Conservation (phyloP, 768 basidiomycete genomes). For the Leucocoprinus birnbaumii region DNA sequence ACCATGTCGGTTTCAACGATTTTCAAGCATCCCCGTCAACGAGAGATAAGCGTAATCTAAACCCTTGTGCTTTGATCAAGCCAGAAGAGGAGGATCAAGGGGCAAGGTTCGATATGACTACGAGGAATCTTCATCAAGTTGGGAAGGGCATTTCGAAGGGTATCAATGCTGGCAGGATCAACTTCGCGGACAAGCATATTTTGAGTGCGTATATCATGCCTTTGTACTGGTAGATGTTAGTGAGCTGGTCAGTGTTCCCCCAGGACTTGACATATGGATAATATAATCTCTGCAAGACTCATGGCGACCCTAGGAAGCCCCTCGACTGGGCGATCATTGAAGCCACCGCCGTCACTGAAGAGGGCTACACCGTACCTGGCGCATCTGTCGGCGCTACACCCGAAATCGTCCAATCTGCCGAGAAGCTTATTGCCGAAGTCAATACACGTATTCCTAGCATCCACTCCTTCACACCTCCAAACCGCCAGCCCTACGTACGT, state of each 20-base stretch:
- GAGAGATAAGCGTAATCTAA: slow-evolving; percentile 33
- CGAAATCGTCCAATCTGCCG: slow-evolving; percentile 44
- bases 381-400: slow-evolving; percentile 47
- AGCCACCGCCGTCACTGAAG: slow-evolving; percentile 46
- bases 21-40: slow-evolving; percentile 39
- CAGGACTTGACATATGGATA: slow-evolving; percentile 48
- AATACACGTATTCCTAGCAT: slow-evolving; percentile 46
- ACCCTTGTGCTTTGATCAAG: slow-evolving; percentile 44
- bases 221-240: neutral
- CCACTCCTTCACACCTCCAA: slow-evolving; percentile 38
- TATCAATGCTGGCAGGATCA: slow-evolving; percentile 44
- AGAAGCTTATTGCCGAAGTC: slow-evolving; percentile 48
- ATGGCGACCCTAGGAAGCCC: slow-evolving; percentile 32
- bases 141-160: slow-evolving; percentile 46
- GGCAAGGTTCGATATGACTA: slow-evolving; percentile 45
- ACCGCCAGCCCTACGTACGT: slow-evolving; percentile 39
- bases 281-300: slow-evolving; percentile 39
- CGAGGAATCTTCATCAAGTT: slow-evolving; percentile 45
- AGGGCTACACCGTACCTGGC: slow-evolving; percentile 45
- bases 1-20: slow-evolving; percentile 39
- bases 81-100: slow-evolving; percentile 49
- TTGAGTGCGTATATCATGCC: slow-evolving; percentile 17
- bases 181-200: slow-evolving; percentile 46
- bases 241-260: slow-evolving; percentile 37
- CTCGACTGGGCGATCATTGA: slow-evolving; percentile 49